These are phyloP conservation scores for Hippophae tibetana DNA, from an alignment of 306 rosid genomes.

Conservation along the genomic window DNA sequence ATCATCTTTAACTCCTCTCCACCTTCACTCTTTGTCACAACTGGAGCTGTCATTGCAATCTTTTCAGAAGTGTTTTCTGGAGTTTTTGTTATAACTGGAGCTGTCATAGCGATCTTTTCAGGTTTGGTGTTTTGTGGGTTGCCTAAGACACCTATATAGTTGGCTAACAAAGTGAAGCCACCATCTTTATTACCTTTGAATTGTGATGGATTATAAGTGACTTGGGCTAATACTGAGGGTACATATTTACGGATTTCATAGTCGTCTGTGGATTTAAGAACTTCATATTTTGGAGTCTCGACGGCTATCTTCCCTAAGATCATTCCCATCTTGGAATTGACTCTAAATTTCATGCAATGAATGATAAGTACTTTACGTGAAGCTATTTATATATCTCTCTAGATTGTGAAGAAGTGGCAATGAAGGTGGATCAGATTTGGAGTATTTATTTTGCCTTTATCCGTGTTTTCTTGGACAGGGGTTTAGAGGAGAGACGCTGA, in stretches of 20 bases:
- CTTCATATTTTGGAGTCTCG: slow-evolving; percentile 48
- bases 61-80: slow-evolving; percentile 21
- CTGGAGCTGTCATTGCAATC: slow-evolving; percentile 79
- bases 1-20: slow-evolving; percentile 34
- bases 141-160: slow-evolving; percentile 77
- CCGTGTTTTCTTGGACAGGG: slow-evolving; percentile 18
- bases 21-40: slow-evolving; percentile 34
- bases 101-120: slow-evolving; percentile 78
- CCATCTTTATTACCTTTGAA: slow-evolving; percentile 77
- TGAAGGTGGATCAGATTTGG: too few relatives aligned
- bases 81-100: slow-evolving; percentile 61
- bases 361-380: not conserved
- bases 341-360: not conserved
- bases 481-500: slow-evolving; percentile 8
- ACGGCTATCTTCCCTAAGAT: slow-evolving; percentile 61
- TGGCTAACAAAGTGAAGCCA: slow-evolving; percentile 56
- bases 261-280: slow-evolving; percentile 36
- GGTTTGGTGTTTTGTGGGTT: slow-evolving; percentile 61
- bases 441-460: not conserved
- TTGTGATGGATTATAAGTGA: slow-evolving; percentile 64
- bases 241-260: slow-evolving; percentile 67
- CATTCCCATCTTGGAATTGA: slow-evolving; percentile 51
- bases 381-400: not conserved
- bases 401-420: too few relatives aligned
- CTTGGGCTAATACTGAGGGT: slow-evolving; percentile 58